These are phyloP conservation scores for Delitschia confertaspora DNA, from an alignment of 495 filamentous ascomycete genomes.

Conservation along the genomic window DNA sequence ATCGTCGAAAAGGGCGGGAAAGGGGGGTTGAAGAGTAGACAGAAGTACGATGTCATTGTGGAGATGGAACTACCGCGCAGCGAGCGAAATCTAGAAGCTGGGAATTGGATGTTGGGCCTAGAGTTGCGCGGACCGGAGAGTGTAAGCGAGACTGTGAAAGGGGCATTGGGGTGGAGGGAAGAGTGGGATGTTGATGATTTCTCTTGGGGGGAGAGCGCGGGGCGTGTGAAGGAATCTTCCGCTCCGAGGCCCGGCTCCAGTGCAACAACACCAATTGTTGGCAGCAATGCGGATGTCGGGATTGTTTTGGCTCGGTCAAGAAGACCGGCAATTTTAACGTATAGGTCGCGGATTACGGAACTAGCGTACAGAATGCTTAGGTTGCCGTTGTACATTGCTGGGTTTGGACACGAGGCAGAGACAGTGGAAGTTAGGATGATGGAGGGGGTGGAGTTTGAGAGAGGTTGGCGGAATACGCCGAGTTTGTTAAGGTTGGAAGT, in stretches of 20 bases:
- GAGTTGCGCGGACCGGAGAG: slow-evolving; percentile 43
- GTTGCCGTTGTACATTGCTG: slow-evolving; percentile 52
- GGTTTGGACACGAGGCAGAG: slow-evolving; percentile 47
- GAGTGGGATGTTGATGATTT: slow-evolving; percentile 15
- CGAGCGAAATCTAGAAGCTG: slow-evolving; percentile 49
- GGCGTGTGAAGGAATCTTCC: slow-evolving; percentile 6
- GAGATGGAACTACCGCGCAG: slow-evolving; percentile 53
- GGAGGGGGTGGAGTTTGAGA: slow-evolving; percentile 56
- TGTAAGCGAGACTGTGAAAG: slow-evolving; percentile 3
- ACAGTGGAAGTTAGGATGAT: slow-evolving; percentile 60
- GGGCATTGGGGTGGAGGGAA: slow-evolving; percentile 12
- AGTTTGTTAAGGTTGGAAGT: slow-evolving; percentile 54
- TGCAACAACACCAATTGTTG: too few species aligned
- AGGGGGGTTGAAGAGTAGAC: slow-evolving; percentile 39
- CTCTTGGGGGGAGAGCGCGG: background rate
- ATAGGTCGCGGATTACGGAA: slow-evolving; percentile 51
- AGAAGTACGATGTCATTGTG: slow-evolving; percentile 56
- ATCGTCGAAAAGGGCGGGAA: too few species aligned
- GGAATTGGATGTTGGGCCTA: slow-evolving; percentile 95
- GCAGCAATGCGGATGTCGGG: background rate
- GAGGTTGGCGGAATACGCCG: slow-evolving; percentile 49
- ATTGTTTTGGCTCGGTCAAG: slow-evolving; percentile 39
- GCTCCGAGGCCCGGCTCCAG: background rate
- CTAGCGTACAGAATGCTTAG: slow-evolving; percentile 41
- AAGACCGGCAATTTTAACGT: slow-evolving; percentile 59